Conservation (phyloP, 768 basidiomycete species). For the Boletellus ananiceps region DNA sequence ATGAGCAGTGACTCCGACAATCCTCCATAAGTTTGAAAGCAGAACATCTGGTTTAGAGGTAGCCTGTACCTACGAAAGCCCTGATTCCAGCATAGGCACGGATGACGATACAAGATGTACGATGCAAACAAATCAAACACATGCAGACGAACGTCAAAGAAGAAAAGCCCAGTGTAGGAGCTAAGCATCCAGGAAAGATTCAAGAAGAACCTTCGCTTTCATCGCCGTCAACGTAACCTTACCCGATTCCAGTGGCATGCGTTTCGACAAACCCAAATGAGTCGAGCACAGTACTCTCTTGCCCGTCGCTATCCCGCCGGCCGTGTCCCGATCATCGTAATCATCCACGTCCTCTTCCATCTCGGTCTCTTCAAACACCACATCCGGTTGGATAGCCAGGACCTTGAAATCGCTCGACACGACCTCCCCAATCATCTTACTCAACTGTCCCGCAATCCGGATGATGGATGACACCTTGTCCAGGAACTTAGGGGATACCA, state of each 20-base stretch:
- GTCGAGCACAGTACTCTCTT: constrained; percentile 1
- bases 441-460: not conserved
- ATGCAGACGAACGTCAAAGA: too few relatives aligned
- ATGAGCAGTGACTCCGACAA: too few relatives aligned
- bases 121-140: too few relatives aligned
- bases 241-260: not conserved
- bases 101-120: too few relatives aligned
- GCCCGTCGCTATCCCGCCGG: not conserved
- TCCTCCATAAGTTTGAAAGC: too few relatives aligned
- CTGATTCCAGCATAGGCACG: too few relatives aligned
- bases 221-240: not conserved
- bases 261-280: constrained; percentile 1
- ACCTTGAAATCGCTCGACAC: constrained; percentile 8
- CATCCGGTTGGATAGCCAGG: not conserved
- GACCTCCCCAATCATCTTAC: constrained; percentile 7
- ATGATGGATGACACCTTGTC: constrained; percentile 6
- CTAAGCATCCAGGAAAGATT: not conserved
- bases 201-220: constrained; percentile 1
- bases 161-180: too few relatives aligned
- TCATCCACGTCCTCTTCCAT: constrained; percentile 11
- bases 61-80: too few relatives aligned
- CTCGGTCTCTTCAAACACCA: constrained; percentile 2
- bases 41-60: too few relatives aligned
- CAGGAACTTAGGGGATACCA: constrained; percentile 1
- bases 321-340: not conserved